These are phyloP conservation scores for Candida insectorum DNA, from an alignment of 805 yeast genomes.

Conservation along the genomic window DNA sequence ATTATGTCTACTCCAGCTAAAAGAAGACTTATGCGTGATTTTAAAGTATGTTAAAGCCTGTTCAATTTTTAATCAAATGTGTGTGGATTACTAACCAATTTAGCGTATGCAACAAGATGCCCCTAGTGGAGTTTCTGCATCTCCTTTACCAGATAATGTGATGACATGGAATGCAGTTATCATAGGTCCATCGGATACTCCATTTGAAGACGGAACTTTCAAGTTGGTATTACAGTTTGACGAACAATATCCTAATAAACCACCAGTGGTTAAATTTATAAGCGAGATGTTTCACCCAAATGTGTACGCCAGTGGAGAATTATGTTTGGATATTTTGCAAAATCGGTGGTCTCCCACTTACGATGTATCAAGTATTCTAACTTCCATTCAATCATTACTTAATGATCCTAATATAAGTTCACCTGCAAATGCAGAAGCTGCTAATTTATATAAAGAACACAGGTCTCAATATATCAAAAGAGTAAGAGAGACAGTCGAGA, in stretches of 20 bases:
- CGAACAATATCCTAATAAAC: conserved; percentile 96
- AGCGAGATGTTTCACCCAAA: conserved; percentile 98
- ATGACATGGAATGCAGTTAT: conserved; percentile 98
- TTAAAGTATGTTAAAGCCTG: conserved; percentile 54
- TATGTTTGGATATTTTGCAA: conserved; percentile 92
- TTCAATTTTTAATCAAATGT: too few relatives aligned
- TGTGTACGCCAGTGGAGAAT: conserved; percentile 92
- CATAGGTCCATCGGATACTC: conserved; percentile 96
- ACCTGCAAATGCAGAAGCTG: conserved; percentile 98
- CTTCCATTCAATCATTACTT: conserved; percentile 85
- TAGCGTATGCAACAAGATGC: conserved; percentile 96
- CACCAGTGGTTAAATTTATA: conserved; percentile 87
- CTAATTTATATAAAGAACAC: conserved; percentile 91
- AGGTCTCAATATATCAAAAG: conserved; percentile 87
- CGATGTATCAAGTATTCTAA: conserved; percentile 92
- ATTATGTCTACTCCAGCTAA: conserved; percentile 97
- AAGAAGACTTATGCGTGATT: conserved; percentile 97
- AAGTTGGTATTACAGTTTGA: conserved; percentile 82
- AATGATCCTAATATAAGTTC: conserved; percentile 96
- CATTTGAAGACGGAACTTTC: conserved; percentile 97
- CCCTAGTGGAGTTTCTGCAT: conserved; percentile 96
- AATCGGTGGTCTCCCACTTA: conserved; percentile 99
- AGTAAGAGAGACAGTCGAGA: conserved; percentile 92
- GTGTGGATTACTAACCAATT: conserved; percentile 18
- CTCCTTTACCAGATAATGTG: conserved; percentile 94